A percentile compares a stretch with the other conserved stretches of the same genome.
Evolutionary conservation across 176 grass and related monocot genomes (phyloP).

Genomic region (sorghum (Sorghum bicolor)): Sorghum_bicolor_NCBIv3 NC_012875.2:52835001-52835500

Average conservation of each 20-base stretch:
- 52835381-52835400: conserved; percentile 80
- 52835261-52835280: conserved; percentile 83
- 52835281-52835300: conserved; percentile 34
- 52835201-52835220: not conserved
- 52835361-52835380: conserved; percentile 73
- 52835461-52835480: not conserved
- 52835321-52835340: conserved; percentile 22
- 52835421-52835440: conserved; percentile 75
- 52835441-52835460: not conserved
- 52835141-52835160: conserved; percentile 22
- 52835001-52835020: not conserved
- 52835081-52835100: conserved; percentile 38
- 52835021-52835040: not conserved
- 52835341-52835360: conserved; percentile 26
- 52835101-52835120: conserved; percentile 38
- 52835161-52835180: not conserved
- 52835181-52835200: not conserved
- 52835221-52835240: conserved; percentile 40
- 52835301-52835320: conserved; percentile 3
- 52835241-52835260: conserved; percentile 73
- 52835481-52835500: not conserved
- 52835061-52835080: conserved; percentile 18
- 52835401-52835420: conserved; percentile 69
- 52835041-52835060: conserved; percentile 17
- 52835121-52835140: conserved; percentile 12